These are phyloP conservation scores for Graphilbum ipis-grandicollis DNA, from an alignment of 2,329 filamentous ascomycete genomes.

Conservation along the genomic window DNA sequence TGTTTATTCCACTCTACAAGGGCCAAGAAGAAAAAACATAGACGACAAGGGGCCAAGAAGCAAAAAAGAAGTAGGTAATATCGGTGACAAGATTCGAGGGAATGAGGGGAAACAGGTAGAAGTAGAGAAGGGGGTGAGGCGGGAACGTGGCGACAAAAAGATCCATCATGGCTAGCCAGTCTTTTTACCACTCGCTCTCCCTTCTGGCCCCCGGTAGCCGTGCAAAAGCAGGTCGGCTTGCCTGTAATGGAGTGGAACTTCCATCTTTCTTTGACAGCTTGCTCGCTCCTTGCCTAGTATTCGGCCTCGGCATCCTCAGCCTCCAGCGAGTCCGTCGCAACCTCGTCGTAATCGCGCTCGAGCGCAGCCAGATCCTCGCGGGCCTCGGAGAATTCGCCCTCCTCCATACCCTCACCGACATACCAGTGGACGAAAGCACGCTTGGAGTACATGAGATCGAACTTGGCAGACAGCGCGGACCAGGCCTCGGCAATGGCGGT, in stretches of 20 bases:
- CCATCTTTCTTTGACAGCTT: neutral
- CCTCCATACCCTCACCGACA: conserved; percentile 99
- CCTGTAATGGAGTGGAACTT: too few relatives aligned
- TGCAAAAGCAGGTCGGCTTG: neutral
- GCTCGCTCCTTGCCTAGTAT: conserved; percentile 44
- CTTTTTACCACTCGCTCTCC: too few relatives aligned
- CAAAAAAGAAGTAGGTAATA: too few relatives aligned
- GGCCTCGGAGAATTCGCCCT: conserved; percentile 98
- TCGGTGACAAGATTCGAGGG: too few relatives aligned
- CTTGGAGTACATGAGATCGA: conserved; percentile 99
- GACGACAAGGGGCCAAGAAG: neutral
- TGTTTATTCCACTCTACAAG: neutral
- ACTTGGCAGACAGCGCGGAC: conserved; percentile 92
- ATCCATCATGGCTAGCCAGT: neutral
- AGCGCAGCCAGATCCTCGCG: conserved; percentile 96
- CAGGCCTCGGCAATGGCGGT: conserved; percentile 97
- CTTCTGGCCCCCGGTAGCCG: neutral
- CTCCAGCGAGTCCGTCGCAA: conserved; percentile 84
- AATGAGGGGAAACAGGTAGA: neutral
- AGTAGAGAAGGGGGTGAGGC: too few relatives aligned
- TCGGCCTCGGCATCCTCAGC: conserved; percentile 77
- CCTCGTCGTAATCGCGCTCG: conserved; percentile 97
- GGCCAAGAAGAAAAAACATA: neutral
- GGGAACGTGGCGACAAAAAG: neutral
- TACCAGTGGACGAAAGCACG: conserved; percentile 99